These are phyloP conservation scores for Clarireedia paspali DNA, from an alignment of 2,329 filamentous ascomycete genomes.

Conservation along the genomic window DNA sequence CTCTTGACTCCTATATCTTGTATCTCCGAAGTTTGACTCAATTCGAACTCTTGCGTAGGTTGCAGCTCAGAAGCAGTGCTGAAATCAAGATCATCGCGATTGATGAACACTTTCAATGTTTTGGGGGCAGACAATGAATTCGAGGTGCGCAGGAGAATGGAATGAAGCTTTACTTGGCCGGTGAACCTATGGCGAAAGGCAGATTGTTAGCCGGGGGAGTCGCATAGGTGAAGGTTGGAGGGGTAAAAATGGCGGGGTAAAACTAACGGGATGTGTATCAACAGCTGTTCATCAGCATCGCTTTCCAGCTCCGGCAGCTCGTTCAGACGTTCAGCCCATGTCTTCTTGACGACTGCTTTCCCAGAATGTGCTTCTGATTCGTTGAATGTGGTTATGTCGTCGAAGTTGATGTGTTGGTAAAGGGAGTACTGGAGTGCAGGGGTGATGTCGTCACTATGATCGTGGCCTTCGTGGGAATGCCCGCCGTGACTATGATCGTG, in stretches of 20 bases:
- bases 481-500: conserved; percentile 10
- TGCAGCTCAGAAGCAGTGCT: conserved; percentile 58
- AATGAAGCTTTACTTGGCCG: conserved; percentile 86
- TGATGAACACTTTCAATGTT: conserved; percentile 81
- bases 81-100: conserved; percentile 85
- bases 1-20: conserved; percentile 84
- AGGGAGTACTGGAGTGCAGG: conserved; percentile 86
- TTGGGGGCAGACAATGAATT: conserved; percentile 62
- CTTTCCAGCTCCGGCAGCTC: conserved; percentile 70
- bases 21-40: conserved; percentile 71
- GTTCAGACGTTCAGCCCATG: conserved; percentile 74
- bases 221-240: neutral
- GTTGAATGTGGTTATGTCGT: conserved; percentile 76
- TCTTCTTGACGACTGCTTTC: conserved; percentile 74
- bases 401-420: conserved; percentile 88
- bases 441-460: conserved; percentile 87
- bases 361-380: conserved; percentile 64
- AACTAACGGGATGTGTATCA: conserved; percentile 82
- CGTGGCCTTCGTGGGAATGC: conserved; percentile 55
- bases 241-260: conserved; percentile 11
- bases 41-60: conserved; percentile 68
- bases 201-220: neutral
- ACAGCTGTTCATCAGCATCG: conserved; percentile 85
- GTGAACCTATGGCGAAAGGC: conserved; percentile 58
- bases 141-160: conserved; percentile 77